Base-by-base conservation (phyloP, 1,139 yeast species). In the Protomyces lactucae-debilis region DNA sequence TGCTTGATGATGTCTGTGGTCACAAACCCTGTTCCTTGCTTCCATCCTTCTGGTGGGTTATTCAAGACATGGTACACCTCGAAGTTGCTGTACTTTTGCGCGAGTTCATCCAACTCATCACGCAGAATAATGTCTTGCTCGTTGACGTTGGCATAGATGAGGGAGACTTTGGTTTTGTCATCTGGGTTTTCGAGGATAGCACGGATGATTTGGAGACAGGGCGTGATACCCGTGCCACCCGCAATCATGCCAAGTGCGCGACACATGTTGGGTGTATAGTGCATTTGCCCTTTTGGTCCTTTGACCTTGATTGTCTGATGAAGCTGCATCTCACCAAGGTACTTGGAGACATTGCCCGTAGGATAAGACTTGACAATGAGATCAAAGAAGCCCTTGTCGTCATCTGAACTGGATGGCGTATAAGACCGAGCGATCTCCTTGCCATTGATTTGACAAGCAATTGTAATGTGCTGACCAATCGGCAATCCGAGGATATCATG, bases 221-320 rank as follows among this genome's bases (percentile, higher is more conserved):
- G 98, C 39, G 97, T 88, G 72, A 91, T 88, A 71, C 96, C 97
- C 9, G 72, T 88, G 73, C 99, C 99, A 71, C 97, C 97, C 52
- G 97, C 96, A 70, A 93, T 85, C 91, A 93, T 91, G 66, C 87
- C 88, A 70, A 89, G 83, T 65, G 83, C 81, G 67, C 83, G 79
- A 69, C 85, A 86, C 83, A 88, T 86, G 76, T 90, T 90, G 71
- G 95, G 90, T 65, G 84, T 80, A 78, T 92, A 92, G 68, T 85
- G 83, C 81, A 90, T 92, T 72, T 86, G 85, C 6, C 99, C 99
- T 78, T 90, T 90, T 72, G 99, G 99, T 36, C 99, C 99, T 73
- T 91, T 84, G 48, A 88, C 87, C 68, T 82, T 83, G 70, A 89
- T 85, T 36, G 80, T 75, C 68, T 88, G 90, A 66, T 93, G 95